Base-by-base conservation (phyloP, 306 rosid species). In the Vigna nakashimae region DNA sequence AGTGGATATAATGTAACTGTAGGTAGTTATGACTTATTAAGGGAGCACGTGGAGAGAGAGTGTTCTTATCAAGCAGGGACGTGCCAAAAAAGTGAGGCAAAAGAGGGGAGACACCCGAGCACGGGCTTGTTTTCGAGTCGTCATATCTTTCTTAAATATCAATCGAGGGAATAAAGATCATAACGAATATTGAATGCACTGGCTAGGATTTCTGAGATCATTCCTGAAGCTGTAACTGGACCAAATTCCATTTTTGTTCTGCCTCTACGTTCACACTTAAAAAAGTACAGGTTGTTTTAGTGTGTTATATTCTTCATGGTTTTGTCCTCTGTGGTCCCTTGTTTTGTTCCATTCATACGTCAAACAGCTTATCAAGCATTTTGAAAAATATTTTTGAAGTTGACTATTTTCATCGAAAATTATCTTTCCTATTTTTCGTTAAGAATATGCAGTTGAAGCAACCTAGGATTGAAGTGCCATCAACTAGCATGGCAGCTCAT, bases 401-500 rank as follows among this genome's bases (percentile, higher is more conserved):
- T 68, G 62, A 40, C 32, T 55, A 50, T 65, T 65, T 49, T 69
- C 59, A 66, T 84, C 65, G 48, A 34, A 72, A 76, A 57, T 75
- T 67, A 32, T 49, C 34, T 49, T 34, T 56, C 75, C 28, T 46
- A 34, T 63, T 75, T 65, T 69, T 46, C 34, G 24, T 40, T 55
- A 58, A 62, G 69, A 74, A 79, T 80, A 3, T 80, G 84, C 89
- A 90, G 96, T 55, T 63, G 58, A 93, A 87, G 86, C 93, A 87
- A 69, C 77, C 93, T 2, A 82, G 87, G 60, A 69, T 67, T 77
- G 88, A 69, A 18, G 84, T 81, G 53, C 96, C 94, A 71, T 79
- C 91, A 43, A 91, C 93, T 73, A 87, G 97, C 85, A 90, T 93
- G 91, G 97, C 97, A 59, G 98, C 92, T 78, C 91, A 86, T 71